A percentile compares a stretch with the other conserved stretches of the same genome.
phyloP scores from a whole-genome alignment of 129 eudicot species.

The Flaveria bidentis region DNA sequence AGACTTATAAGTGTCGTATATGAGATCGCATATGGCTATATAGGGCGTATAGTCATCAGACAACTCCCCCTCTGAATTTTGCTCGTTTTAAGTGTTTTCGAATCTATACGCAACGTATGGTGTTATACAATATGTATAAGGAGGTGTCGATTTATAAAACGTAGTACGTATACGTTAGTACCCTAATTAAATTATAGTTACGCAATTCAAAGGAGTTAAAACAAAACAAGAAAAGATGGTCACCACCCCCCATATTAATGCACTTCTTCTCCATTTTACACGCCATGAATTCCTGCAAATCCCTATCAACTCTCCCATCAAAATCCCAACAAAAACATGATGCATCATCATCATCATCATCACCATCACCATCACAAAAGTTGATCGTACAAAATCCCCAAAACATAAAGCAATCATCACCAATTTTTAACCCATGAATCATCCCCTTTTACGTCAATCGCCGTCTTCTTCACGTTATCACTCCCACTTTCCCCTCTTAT shows the following conservation, averaged over 20 bases:
- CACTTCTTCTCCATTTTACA: neutral
- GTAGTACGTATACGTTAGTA: too few relatives aligned
- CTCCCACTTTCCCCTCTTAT: conserved; percentile 8
- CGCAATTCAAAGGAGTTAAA: neutral
- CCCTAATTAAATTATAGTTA: too few relatives aligned
- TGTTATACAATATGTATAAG: too few relatives aligned
- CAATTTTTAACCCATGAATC: neutral
- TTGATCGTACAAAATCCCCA: neutral
- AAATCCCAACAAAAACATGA: conserved; percentile 1
- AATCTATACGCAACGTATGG: too few relatives aligned
- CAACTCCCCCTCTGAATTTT: too few relatives aligned
- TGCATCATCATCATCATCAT: neutral
- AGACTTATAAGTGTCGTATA: too few relatives aligned
- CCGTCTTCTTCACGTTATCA: conserved; percentile 13
- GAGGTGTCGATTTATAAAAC: too few relatives aligned
- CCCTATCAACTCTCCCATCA: neutral
- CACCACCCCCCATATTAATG: neutral
- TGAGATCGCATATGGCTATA: too few relatives aligned
- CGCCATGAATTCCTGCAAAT: neutral
- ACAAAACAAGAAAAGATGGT: neutral
- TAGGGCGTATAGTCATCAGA: too few relatives aligned
- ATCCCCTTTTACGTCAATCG: neutral
- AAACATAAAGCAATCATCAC: neutral
- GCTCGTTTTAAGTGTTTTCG: too few relatives aligned
- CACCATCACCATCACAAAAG: neutral